Evolutionary conservation across 305 asterid species (phyloP), one percentile per base, ranked within the genome.

Genomic region (Solanum hybrid): DNA sequence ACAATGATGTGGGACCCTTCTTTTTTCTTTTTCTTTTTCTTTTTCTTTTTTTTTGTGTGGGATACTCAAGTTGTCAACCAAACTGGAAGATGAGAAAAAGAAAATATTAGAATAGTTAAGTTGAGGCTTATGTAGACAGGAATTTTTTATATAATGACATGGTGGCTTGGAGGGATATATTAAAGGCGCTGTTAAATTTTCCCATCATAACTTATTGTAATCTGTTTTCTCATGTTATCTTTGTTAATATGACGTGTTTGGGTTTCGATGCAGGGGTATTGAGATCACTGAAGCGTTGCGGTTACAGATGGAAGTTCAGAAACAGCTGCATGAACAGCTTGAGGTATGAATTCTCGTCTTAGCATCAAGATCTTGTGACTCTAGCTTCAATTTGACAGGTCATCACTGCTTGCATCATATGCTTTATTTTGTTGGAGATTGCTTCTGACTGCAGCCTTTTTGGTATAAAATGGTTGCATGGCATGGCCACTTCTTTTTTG

Each of bases 251-350:
- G 88, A 84, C n/a, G 41, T 84, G 26, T 29, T 29, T 82, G 41
- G 75, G 8, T 84, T 77, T 75, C 29, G 26, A 70, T 88, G 73
- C 94, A 97, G 99, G 92, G 98, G 98, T 39, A 94, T 95, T 80
- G 97, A 95, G 94, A 95, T 97, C 92, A 94, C 98, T 88, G 99
- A 96, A 94, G 99, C 99, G 17, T 90, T 96, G 89, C 94, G 98
- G n/a, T 93, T 96, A 89, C 99, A 96, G 92, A 93, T 96, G 95
- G 99, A 96, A 92, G 98, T 96, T 89, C 99, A 96, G 91, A 96
- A 96, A 93, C 95, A 96, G 90, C 96, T 96, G 85, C 99, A 96
- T 75, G 98, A 96, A 92, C 99, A 96, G 91, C 99, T 96, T 90
- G 99, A 96, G 97, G 99, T 96, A 94, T 86, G 89, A 81, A 75